These are phyloP conservation scores for Clonostachys rosea DNA, from an alignment of 2,329 filamentous ascomycete genomes.

Conservation along the genomic window DNA sequence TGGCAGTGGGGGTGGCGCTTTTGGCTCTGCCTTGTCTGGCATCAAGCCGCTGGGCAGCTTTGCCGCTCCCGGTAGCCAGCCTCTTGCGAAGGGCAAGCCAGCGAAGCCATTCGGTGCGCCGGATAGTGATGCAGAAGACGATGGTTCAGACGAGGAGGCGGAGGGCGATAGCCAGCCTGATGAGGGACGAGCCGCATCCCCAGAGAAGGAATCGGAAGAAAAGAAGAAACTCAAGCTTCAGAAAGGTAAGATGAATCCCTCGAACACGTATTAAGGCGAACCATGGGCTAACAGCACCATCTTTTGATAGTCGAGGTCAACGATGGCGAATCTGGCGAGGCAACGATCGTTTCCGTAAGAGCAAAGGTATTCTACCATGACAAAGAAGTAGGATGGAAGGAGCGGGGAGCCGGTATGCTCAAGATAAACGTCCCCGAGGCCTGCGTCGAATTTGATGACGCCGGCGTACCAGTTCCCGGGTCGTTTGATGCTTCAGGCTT, in stretches of 20 bases:
- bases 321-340: conserved; percentile 83
- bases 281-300: background rate
- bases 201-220: conserved; percentile 54
- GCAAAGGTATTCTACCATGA: conserved; percentile 83
- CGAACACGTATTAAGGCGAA: too few relatives aligned
- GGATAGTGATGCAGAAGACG: conserved; percentile 57
- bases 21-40: conserved; percentile 29
- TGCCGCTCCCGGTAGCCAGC: conserved; percentile 51
- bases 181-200: conserved; percentile 38
- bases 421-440: conserved; percentile 73
- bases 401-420: conserved; percentile 77
- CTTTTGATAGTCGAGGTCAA: conserved; percentile 57
- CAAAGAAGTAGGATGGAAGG: conserved; percentile 74
- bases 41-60: conserved; percentile 59
- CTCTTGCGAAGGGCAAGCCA: conserved; percentile 53
- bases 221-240: conserved; percentile 65
- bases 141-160: conserved; percentile 25
- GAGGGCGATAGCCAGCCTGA: conserved; percentile 33
- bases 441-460: conserved; percentile 51
- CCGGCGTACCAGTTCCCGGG: conserved; percentile 40
- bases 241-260: conserved; percentile 51
- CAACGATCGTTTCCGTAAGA: conserved; percentile 68
- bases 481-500: conserved; percentile 51
- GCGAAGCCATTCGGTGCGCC: conserved; percentile 75
- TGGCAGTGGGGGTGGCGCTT: conserved; percentile 23